Evolutionary conservation across 345 rosid genomes (phyloP).

Genomic region (Aegle marmelos): DNA sequence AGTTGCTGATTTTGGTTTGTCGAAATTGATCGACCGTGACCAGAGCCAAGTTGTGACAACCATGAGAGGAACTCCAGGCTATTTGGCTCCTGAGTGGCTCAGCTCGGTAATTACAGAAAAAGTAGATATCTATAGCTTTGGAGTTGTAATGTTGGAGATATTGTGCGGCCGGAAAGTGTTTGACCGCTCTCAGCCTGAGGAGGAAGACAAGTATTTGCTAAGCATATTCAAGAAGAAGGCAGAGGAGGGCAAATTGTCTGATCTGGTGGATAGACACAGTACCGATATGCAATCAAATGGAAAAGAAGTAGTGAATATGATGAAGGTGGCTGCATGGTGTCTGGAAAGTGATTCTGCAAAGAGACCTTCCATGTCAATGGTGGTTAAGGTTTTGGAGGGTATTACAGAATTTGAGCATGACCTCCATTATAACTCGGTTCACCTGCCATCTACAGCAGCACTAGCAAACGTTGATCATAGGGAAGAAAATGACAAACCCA

Average conservation of each 20-base stretch:
- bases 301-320: slow-evolving; percentile 16
- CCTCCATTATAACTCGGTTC: slow-evolving; percentile 7
- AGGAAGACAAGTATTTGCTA: slow-evolving; percentile 22
- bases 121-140: slow-evolving; percentile 36
- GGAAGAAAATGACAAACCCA: background rate
- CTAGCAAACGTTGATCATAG: background rate
- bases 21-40: slow-evolving; percentile 16
- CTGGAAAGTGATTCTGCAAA: slow-evolving; percentile 21
- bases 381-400: slow-evolving; percentile 23
- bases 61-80: slow-evolving; percentile 26
- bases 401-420: background rate
- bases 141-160: slow-evolving; percentile 28
- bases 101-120: slow-evolving; percentile 20
- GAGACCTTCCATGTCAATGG: slow-evolving; percentile 28
- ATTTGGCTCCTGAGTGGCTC: slow-evolving; percentile 22
- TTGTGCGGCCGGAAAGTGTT: slow-evolving; percentile 22
- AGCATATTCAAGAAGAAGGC: slow-evolving; percentile 14
- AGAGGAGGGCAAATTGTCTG: slow-evolving; percentile 14
- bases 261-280: slow-evolving; percentile 21
- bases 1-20: slow-evolving; percentile 30
- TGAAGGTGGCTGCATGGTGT: slow-evolving; percentile 34
- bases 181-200: slow-evolving; percentile 8
- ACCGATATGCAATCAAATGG: slow-evolving; percentile 16
- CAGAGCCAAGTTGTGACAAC: slow-evolving; percentile 20
- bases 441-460: background rate